Base-by-base conservation (phyloP, 2,329 filamentous ascomycete genomes). In the Fusarium tuaranense region DNA sequence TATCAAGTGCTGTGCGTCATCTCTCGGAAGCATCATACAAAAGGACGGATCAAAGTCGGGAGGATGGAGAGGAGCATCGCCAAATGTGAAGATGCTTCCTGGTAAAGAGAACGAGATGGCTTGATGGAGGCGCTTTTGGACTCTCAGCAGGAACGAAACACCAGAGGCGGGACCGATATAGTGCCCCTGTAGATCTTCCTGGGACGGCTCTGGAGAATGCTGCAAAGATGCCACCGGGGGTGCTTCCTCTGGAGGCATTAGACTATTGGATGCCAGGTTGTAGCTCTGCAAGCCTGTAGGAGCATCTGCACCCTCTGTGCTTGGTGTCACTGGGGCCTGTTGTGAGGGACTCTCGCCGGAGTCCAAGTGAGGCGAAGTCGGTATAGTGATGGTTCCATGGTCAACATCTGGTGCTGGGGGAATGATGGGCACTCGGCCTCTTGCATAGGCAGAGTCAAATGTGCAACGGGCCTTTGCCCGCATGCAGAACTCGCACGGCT, bases 81-180 rank as follows among this genome's bases (percentile, higher is more conserved):
- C 87, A 63, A 88, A 88, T 32, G 84, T 85, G 48, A 86, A 85
- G 3, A 88, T 85, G 0, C 83, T 83, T 7, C 86, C 74, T 2
- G 71, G 68, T 0, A 67, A 59, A 3, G 75, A 78, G 57, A 75
- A 75, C 2, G 75, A 77, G 14, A 78, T 76, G 5, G 76, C 76
- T 36, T 78, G 75, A 20, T 80, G 76, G 20, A 81, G 65, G 0
- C 79, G 75, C n/a, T 80, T 81, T 61, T 82, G 80, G 0, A 81
- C 79, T 13, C 80, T 58, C 2, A 81, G 68, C 12, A 82, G 53
- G 14, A 82, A 82, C 0, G 80, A 80, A 0, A 81, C 75, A 0
- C 80, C 80, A 1, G 80, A 82, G 7, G 80, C 78, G 9, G 80
- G 80, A 0, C 80, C 80, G 38, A 81, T 76, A 18, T 82, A 82